Conservation (phyloP, 1,284 basidiomycete genomes). For the Pseudozyma hubeiensis region DNA sequence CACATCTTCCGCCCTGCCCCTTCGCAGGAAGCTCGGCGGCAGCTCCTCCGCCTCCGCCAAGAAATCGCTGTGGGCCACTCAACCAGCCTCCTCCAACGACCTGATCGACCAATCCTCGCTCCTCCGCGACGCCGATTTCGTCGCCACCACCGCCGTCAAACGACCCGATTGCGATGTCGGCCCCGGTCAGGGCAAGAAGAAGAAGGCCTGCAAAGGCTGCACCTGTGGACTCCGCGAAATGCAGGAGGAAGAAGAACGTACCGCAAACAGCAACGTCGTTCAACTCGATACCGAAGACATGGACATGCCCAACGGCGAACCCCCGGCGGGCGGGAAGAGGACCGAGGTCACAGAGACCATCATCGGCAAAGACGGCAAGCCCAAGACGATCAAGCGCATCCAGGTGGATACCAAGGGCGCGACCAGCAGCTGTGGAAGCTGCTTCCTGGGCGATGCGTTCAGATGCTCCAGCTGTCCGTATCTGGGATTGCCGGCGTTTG, state of each 20-base stretch:
- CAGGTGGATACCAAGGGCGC: constrained; percentile 68
- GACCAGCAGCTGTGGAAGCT: constrained; percentile 96
- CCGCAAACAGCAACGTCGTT: constrained; percentile 43
- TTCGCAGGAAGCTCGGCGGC: constrained; percentile 53
- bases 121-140: constrained; percentile 52
- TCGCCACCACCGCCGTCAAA: constrained; percentile 53
- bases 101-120: constrained; percentile 61
- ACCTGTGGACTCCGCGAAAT: constrained; percentile 67
- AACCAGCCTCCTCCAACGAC: constrained; percentile 45
- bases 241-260: constrained; percentile 63
- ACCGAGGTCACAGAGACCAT: constrained; percentile 61
- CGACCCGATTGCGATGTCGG: constrained; percentile 66
- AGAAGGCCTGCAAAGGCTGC: constrained; percentile 68
- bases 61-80: constrained; percentile 64
- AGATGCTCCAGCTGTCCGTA: constrained; percentile 95
- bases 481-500: constrained; percentile 94
- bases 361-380: constrained; percentile 61
- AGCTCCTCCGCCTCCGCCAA: constrained; percentile 30
- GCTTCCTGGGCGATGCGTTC: constrained; percentile 98
- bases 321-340: constrained; percentile 28
- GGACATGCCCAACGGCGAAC: constrained; percentile 53
- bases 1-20: constrained; percentile 42
- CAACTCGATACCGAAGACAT: constrained; percentile 60
- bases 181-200: constrained; percentile 50
- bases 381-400: constrained; percentile 64